A percentile compares a stretch with the other conserved stretches of the same genome.
Conservation (phyloP, 2,329 filamentous ascomycete genomes). For the Trichoderma citrinoviride region DNA sequence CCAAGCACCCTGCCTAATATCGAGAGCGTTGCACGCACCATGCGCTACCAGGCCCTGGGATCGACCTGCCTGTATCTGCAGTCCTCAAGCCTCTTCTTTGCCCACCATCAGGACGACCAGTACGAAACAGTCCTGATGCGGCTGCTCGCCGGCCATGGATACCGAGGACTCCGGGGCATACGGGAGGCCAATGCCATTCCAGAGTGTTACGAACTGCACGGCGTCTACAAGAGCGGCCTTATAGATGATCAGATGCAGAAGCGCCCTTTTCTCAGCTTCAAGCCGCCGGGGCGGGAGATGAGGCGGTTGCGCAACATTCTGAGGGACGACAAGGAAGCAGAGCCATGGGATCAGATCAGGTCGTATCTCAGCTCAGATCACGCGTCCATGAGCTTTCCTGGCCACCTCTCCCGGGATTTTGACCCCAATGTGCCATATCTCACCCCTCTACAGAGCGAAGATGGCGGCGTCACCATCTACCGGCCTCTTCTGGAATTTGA, state of each 20-base stretch:
- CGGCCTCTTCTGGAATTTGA: constrained; percentile 68
- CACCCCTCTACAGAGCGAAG: constrained; percentile 48
- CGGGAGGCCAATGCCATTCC: constrained; percentile 66
- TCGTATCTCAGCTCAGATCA: constrained; percentile 25
- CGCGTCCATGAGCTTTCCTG: constrained; percentile 31
- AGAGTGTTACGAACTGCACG: constrained; percentile 74
- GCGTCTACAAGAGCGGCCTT: constrained; percentile 65
- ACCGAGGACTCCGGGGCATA: constrained; percentile 73
- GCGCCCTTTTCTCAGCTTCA: constrained; percentile 41
- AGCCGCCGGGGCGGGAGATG: constrained; percentile 33
- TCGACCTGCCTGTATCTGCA: constrained; percentile 50
- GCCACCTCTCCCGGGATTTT: constrained; percentile 24
- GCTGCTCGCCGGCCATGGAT: constrained; percentile 62
- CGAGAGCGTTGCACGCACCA: constrained; percentile 71
- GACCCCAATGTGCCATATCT: constrained; percentile 33
- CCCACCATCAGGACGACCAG: constrained; percentile 87
- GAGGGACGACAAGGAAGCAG: constrained; percentile 30
- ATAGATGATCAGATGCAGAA: constrained; percentile 44
- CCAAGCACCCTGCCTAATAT: constrained; percentile 56
- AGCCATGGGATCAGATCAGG: constrained; percentile 24
- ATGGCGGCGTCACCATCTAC: constrained; percentile 63
- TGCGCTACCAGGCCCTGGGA: constrained; percentile 72
- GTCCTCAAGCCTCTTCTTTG: constrained; percentile 66
- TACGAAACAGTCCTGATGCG: constrained; percentile 87
- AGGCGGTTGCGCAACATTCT: constrained; percentile 32